Conservation (phyloP, 1,284 basidiomycete genomes). For the Microbotryomycetes sp. region DNA sequence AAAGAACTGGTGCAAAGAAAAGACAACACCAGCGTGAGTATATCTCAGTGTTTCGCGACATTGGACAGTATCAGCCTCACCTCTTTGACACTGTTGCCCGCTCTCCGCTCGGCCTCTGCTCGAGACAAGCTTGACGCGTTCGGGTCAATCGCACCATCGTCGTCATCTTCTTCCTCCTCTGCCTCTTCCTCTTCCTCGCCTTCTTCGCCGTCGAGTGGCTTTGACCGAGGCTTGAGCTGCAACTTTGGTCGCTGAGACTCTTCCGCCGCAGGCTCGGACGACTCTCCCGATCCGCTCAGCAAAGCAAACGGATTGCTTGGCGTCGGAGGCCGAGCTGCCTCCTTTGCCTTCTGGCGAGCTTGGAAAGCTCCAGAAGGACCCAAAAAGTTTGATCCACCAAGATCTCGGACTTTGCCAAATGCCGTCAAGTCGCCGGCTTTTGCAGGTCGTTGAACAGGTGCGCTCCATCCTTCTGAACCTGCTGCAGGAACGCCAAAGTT, state of each 20-base stretch:
- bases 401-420: slow-evolving; percentile 65
- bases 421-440: slow-evolving; percentile 80
- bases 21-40: slow-evolving; percentile 7
- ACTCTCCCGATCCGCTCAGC: slow-evolving; percentile 19
- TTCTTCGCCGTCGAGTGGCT: slow-evolving; percentile 45
- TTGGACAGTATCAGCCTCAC: too few species aligned
- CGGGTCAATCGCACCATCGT: slow-evolving; percentile 48
- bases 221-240: slow-evolving; percentile 56
- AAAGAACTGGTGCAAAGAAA: slow-evolving; percentile 30
- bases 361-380: slow-evolving; percentile 30
- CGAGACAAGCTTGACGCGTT: slow-evolving; percentile 39
- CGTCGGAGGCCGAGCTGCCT: slow-evolving; percentile 19
- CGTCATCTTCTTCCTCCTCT: slow-evolving; percentile 43
- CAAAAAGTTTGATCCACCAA: slow-evolving; percentile 12
- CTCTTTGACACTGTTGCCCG: slow-evolving; percentile 35
- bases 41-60: slow-evolving; percentile 3
- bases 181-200: slow-evolving; percentile 41
- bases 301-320: slow-evolving; percentile 33
- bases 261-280: slow-evolving; percentile 39
- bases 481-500: slow-evolving; percentile 40
- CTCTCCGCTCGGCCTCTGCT: slow-evolving; percentile 49
- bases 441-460: slow-evolving; percentile 51
- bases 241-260: slow-evolving; percentile 64
- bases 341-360: slow-evolving; percentile 24
- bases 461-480: slow-evolving; percentile 74